Conservation (phyloP, 257 asterid genomes). For the Solanum tacnaense region DNA sequence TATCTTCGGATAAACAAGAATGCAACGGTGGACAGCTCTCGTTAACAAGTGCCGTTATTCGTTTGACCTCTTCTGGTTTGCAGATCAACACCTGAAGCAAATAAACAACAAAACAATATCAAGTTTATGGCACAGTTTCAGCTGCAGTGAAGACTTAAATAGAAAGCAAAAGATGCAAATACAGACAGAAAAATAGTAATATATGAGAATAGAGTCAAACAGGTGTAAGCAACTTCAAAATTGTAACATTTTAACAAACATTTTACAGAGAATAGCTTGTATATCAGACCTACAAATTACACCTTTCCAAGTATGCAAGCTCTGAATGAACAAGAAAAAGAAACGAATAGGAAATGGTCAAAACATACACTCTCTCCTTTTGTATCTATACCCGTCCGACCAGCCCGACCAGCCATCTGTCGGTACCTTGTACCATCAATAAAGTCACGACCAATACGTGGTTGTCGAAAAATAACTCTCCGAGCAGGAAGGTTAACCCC, state of each 20-base stretch:
- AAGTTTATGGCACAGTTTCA: neutral
- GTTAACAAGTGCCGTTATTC: slow-evolving; percentile 59
- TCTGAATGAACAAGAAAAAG: neutral
- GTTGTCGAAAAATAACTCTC: slow-evolving; percentile 94
- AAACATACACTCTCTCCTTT: slow-evolving; percentile 93
- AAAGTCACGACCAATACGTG: slow-evolving; percentile 94
- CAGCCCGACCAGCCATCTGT: slow-evolving; percentile 99
- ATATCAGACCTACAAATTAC: neutral
- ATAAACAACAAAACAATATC: slow-evolving; percentile 1
- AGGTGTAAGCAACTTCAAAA: neutral
- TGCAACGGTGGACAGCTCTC: slow-evolving; percentile 85
- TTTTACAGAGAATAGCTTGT: neutral
- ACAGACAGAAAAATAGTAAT: neutral
- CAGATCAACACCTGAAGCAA: slow-evolving; percentile 67
- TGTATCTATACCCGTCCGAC: slow-evolving; percentile 97
- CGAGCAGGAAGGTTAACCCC: slow-evolving; percentile 98
- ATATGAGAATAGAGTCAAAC: neutral
- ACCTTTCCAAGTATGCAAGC: neutral
- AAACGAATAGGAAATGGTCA: neutral
- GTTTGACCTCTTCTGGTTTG: slow-evolving; percentile 84
- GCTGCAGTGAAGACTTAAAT: neutral
- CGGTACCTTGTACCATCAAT: slow-evolving; percentile 89
- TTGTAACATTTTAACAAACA: neutral
- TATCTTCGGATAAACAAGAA: slow-evolving; percentile 95
- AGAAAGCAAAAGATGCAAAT: slow-evolving; percentile 5